Evolutionary conservation across 352 stramenopile genomes (phyloP).

Genomic region (Thraustotheca clavata): DNA sequence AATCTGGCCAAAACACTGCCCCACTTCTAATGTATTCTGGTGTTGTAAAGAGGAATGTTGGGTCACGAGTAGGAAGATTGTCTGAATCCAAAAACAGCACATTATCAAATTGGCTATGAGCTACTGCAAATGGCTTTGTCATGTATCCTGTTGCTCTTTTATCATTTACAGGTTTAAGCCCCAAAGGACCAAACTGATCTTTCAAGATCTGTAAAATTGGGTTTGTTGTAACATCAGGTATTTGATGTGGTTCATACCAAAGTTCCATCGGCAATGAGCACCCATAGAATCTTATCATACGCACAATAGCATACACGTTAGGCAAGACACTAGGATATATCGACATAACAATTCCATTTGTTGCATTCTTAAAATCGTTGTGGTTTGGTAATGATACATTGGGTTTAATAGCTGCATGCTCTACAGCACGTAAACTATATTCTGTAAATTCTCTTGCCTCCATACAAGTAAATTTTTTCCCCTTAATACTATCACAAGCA

Average conservation of each 20-base stretch:
- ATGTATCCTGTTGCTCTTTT: constrained; percentile 29
- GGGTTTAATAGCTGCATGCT: not conserved
- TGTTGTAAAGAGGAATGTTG: constrained; percentile 37
- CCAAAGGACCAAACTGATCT: not conserved
- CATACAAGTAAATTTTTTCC: constrained; percentile 36
- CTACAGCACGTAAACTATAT: constrained; percentile 30
- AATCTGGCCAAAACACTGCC: constrained; percentile 50
- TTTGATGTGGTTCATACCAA: constrained; percentile 24
- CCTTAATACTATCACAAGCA: constrained; percentile 55
- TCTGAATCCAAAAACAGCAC: constrained; percentile 46
- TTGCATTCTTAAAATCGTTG: constrained; percentile 35
- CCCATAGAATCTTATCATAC: constrained; percentile 18
- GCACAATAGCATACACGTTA: constrained; percentile 25
- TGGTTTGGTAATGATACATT: constrained; percentile 32
- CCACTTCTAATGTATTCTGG: constrained; percentile 27
- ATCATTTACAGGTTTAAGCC: constrained; percentile 22
- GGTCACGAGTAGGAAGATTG: constrained; percentile 37
- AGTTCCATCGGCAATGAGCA: constrained; percentile 25
- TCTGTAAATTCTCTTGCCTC: constrained; percentile 34
- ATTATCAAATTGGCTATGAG: constrained; percentile 27
- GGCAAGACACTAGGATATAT: constrained; percentile 24
- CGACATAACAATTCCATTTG: constrained; percentile 21
- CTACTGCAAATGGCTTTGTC: constrained; percentile 38
- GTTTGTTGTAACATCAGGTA: constrained; percentile 17
- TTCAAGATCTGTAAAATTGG: constrained; percentile 15